Conservation (phyloP, 345 rosid species). For the Murraya paniculata region DNA sequence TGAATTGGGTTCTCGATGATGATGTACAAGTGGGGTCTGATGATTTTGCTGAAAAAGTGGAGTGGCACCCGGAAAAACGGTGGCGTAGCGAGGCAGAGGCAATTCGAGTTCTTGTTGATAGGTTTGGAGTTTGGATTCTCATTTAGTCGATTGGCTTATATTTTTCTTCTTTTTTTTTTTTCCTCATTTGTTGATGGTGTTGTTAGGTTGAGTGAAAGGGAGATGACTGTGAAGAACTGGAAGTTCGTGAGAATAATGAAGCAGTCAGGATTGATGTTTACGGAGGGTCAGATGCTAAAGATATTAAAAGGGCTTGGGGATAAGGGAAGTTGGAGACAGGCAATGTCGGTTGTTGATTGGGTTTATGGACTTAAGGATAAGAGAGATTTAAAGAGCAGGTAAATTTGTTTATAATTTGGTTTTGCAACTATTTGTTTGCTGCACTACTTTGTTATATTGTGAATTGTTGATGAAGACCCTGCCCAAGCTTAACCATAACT, state of each 20-base stretch:
- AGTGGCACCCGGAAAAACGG: constrained; percentile 49
- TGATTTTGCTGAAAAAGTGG: constrained; percentile 18
- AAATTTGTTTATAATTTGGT: constrained; percentile 6
- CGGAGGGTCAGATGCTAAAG: constrained; percentile 81
- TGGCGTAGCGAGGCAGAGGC: constrained; percentile 68
- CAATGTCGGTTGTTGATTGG: constrained; percentile 74
- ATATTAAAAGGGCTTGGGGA: constrained; percentile 69
- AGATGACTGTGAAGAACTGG: constrained; percentile 73
- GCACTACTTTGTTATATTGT: background rate
- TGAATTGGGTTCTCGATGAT: constrained; percentile 84
- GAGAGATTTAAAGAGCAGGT: constrained; percentile 71
- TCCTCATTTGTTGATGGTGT: constrained; percentile 1
- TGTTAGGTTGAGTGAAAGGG: constrained; percentile 64
- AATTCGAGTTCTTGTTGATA: constrained; percentile 63
- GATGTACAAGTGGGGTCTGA: constrained; percentile 54
- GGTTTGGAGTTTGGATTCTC: constrained; percentile 29
- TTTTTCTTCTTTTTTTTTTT: background rate
- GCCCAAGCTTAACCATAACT: no score
- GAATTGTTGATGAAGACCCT: background rate
- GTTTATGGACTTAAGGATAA: constrained; percentile 59
- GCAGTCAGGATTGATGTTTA: constrained; percentile 75
- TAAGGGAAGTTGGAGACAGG: constrained; percentile 76
- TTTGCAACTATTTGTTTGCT: background rate
- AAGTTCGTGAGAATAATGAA: constrained; percentile 91
- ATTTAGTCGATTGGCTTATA: background rate